A percentile compares a stretch with the other conserved stretches of the same genome.
These are phyloP conservation scores for Dendrostoma leiphaemia DNA, from an alignment of 2,329 filamentous ascomycete genomes.

Conservation along the genomic window DNA sequence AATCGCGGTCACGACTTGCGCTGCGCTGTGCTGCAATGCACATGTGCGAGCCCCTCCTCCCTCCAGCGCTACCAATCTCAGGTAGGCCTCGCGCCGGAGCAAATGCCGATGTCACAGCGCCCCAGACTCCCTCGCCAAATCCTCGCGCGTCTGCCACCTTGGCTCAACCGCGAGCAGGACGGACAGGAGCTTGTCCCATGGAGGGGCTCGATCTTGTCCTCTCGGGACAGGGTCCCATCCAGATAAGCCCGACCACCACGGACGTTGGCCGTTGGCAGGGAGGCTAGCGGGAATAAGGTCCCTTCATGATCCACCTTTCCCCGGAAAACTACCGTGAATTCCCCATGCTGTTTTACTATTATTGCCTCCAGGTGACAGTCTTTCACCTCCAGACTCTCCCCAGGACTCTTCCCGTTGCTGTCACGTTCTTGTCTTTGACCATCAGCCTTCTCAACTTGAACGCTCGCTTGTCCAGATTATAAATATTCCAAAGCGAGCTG, in stretches of 20 bases:
- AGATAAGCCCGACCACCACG: constrained; percentile 10
- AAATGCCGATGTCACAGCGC: not conserved
- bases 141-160: constrained; percentile 1
- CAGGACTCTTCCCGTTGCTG: not conserved
- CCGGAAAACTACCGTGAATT: constrained; percentile 5
- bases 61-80: not conserved
- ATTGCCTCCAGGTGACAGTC: constrained; percentile 6
- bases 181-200: not conserved
- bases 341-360: not conserved
- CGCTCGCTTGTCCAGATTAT: not conserved
- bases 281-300: constrained; percentile 18
- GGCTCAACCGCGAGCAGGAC: not conserved
- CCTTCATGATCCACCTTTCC: constrained; percentile 6
- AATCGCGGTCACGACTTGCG: constrained; percentile 6
- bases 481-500: not conserved
- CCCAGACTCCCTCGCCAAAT: not conserved
- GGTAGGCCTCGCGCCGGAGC: too few relatives aligned
- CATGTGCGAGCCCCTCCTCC: not conserved
- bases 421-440: not conserved
- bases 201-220: not conserved
- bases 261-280: constrained; percentile 18
- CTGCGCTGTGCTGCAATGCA: too few relatives aligned
- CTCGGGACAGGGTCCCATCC: constrained; percentile 4
- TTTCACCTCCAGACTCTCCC: constrained; percentile 2
- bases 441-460: not conserved